Evolutionary conservation across 1,139 yeast species (phyloP).

Genomic region (Saccharomyces hybrid): DNA sequence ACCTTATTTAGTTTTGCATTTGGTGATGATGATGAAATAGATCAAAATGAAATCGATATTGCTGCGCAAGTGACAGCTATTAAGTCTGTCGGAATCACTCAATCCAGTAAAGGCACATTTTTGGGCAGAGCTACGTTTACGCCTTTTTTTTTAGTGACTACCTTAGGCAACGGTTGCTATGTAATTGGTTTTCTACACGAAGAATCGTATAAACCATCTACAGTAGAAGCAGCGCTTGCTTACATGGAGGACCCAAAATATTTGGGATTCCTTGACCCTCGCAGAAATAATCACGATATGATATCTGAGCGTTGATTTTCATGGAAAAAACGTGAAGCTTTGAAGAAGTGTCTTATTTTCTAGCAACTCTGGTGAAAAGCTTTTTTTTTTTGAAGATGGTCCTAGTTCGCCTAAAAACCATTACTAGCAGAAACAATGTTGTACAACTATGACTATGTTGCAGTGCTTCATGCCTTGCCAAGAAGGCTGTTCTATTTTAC

Average conservation of each 20-base stretch:
- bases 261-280: not conserved
- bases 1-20: not conserved
- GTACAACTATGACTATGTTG: too few species aligned
- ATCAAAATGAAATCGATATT: constrained; percentile 4
- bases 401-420: too few species aligned
- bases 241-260: not conserved
- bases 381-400: too few species aligned
- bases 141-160: constrained; percentile 12
- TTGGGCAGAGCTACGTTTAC: not conserved
- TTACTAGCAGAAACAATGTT: too few species aligned
- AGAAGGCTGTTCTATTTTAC: too few species aligned
- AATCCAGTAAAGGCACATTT: not conserved
- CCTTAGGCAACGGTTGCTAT: constrained; percentile 11
- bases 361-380: too few species aligned
- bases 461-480: too few species aligned
- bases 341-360: too few species aligned
- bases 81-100: not conserved
- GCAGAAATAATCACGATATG: too few species aligned
- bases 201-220: not conserved
- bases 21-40: constrained; percentile 3
- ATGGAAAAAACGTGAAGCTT: too few species aligned
- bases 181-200: constrained; percentile 4
- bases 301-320: too few species aligned
- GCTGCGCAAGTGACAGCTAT: constrained; percentile 7
- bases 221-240: not conserved